Evolutionary conservation across 208 protist genomes (phyloP).

Genomic region (Acanthamoeba rhysodes): DNA sequence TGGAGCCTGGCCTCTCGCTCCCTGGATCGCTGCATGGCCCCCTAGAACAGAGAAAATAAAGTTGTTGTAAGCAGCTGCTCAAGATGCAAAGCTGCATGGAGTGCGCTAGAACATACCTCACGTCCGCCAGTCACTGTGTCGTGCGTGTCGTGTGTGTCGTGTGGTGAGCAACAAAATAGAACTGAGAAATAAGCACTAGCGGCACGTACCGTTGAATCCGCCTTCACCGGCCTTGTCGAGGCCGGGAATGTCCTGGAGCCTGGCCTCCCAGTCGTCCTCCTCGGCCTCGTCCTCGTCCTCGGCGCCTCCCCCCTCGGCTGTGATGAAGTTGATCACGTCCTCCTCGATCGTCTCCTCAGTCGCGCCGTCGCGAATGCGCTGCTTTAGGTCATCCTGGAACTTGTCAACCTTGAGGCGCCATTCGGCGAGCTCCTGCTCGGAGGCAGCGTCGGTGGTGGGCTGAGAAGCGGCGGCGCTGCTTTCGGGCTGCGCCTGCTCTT

Average conservation of each 20-base stretch:
- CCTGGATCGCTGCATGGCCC: background rate
- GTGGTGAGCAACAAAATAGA: background rate
- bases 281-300: background rate
- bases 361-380: background rate
- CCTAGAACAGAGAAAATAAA: background rate
- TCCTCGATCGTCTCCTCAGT: background rate
- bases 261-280: background rate
- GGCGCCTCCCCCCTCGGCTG: background rate
- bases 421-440: background rate
- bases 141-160: too few relatives aligned
- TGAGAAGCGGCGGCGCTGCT: background rate
- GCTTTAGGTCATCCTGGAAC: background rate
- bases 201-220: background rate
- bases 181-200: background rate
- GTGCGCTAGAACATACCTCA: background rate
- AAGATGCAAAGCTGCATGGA: background rate
- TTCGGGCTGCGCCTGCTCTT: background rate
- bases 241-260: background rate
- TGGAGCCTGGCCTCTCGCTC: constrained; percentile 47
- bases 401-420: background rate
- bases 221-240: background rate
- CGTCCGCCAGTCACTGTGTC: background rate
- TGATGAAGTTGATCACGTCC: background rate
- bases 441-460: background rate
- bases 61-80: background rate